Conservation (phyloP, 1,284 basidiomycete species). For the Vanrija sp. region DNA sequence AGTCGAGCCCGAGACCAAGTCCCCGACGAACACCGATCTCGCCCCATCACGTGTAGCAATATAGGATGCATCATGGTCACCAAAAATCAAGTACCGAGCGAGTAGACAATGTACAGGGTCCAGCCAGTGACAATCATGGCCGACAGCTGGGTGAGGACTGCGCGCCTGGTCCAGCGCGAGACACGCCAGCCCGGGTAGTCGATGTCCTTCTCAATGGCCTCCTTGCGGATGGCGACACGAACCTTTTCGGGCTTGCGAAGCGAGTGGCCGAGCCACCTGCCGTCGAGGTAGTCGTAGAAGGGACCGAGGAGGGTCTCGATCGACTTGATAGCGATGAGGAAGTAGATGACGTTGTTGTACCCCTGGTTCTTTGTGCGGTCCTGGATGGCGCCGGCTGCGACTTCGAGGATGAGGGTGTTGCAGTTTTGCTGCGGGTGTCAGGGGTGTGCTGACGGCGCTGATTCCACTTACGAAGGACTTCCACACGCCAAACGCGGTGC, state of each 20-base stretch:
- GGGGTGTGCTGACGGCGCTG: neutral
- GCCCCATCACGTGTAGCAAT: too few relatives aligned
- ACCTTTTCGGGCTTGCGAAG: constrained; percentile 39
- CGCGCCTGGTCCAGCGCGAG: neutral
- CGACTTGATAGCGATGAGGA: constrained; percentile 50
- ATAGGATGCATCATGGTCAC: too few relatives aligned
- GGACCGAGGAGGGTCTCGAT: constrained; percentile 46
- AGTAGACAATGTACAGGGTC: constrained; percentile 32
- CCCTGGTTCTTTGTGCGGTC: constrained; percentile 38
- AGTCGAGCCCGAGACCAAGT: too few relatives aligned
- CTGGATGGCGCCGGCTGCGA: constrained; percentile 49
- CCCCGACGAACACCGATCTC: too few relatives aligned
- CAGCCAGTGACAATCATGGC: neutral
- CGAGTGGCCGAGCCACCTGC: constrained; percentile 38
- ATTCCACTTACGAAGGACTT: constrained; percentile 36
- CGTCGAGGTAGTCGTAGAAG: constrained; percentile 42
- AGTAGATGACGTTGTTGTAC: constrained; percentile 48
- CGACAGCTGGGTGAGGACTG: neutral
- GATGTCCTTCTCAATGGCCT: constrained; percentile 13
- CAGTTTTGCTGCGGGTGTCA: constrained; percentile 7
- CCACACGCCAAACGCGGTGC: constrained; percentile 51
- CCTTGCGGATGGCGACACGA: constrained; percentile 26
- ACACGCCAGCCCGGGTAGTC: constrained; percentile 25
- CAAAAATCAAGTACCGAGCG: constrained; percentile 18
- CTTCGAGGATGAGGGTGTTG: constrained; percentile 38